A percentile compares a stretch with the other conserved stretches of the same genome.
These are phyloP conservation scores for Lentinus brumalis DNA, from an alignment of 768 basidiomycete genomes.

Conservation along the genomic window DNA sequence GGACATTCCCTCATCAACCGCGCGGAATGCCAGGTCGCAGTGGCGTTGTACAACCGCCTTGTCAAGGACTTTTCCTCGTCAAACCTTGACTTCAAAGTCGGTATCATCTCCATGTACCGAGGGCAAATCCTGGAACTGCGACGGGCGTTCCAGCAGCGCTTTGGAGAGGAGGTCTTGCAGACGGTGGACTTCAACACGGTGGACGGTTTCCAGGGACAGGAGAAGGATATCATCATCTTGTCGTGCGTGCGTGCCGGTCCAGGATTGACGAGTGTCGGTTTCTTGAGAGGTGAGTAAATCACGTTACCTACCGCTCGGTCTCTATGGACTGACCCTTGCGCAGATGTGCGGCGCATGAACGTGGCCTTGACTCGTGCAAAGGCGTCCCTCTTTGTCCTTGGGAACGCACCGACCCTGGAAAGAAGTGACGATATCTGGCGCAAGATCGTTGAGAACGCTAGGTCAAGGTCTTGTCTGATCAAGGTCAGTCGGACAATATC, in stretches of 20 bases:
- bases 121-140: conserved; percentile 82
- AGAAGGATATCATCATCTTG: conserved; percentile 97
- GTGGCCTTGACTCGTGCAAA: conserved; percentile 98
- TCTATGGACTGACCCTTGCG: not conserved
- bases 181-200: conserved; percentile 95
- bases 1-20: conserved; percentile 78
- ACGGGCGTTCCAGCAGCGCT: conserved; percentile 65
- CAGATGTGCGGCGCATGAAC: conserved; percentile 90
- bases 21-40: conserved; percentile 72
- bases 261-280: conserved; percentile 81
- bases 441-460: conserved; percentile 75
- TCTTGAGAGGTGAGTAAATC: conserved; percentile 67
- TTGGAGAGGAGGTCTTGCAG: conserved; percentile 68
- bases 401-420: conserved; percentile 87
- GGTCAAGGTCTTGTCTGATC: conserved; percentile 59
- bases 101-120: conserved; percentile 92
- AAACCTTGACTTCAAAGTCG: conserved; percentile 57
- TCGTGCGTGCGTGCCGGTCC: conserved; percentile 95
- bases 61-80: conserved; percentile 58
- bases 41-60: conserved; percentile 75
- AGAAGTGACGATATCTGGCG: conserved; percentile 82
- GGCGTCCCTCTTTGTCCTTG: conserved; percentile 91
- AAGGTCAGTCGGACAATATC: conserved; percentile 48
- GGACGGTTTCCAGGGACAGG: conserved; percentile 98
- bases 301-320: not conserved